Base-by-base conservation (phyloP, 2,329 filamentous ascomycete species). In the Penicillium polonicum region DNA sequence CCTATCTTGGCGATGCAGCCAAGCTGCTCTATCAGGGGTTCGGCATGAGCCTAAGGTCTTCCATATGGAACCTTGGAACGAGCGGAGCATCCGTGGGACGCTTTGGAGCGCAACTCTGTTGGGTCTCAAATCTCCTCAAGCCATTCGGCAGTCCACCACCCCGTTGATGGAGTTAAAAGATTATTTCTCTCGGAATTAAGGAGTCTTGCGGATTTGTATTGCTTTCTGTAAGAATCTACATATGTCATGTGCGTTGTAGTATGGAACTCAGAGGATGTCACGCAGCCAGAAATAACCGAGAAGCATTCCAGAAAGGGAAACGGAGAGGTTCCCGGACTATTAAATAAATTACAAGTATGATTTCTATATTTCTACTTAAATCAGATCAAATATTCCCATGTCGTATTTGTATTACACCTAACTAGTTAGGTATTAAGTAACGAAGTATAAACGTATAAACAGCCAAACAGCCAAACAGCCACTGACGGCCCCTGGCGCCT, bases 401-500 rank as follows among this genome's bases (percentile, higher is more conserved):
- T 29, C 5, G 23, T 43, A 43, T 44, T 19, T 12, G 29, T 12
- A 31, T 31, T 12, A 12, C 12, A 31, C 4, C 10, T 31, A 23
- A 23, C 23, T 23, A 23, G 23, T 2, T 23, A 23, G 23, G 15
- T 33, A 33, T 33, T 33, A 31, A 31, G n/a, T 19, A 21, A n/a
- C 2, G 56, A 51, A 27, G 71, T 60, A 58, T 60, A 61, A 55
- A 50, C 55, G 17, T 9, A 43, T 43, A 43, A n/a, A 33, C 5
- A 33, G 12, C 31, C 31, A 33, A 33, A 33, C 5, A 33, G 12
- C 31, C 31, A 33, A 31, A 33, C 31, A 33, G 31, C 31, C 31
- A 12, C 57, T 54, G 48, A 55, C 50, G 52, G 51, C 61, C 61
- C 64, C 63, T 65, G 65, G 57, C 52, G 58, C 55, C 52, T 58